Percentiles rank a stretch among this genome's conserved stretches.
These are phyloP conservation scores for Acrodontium crateriforme DNA, from an alignment of 2,329 filamentous ascomycete species.

Conservation along the genomic window DNA sequence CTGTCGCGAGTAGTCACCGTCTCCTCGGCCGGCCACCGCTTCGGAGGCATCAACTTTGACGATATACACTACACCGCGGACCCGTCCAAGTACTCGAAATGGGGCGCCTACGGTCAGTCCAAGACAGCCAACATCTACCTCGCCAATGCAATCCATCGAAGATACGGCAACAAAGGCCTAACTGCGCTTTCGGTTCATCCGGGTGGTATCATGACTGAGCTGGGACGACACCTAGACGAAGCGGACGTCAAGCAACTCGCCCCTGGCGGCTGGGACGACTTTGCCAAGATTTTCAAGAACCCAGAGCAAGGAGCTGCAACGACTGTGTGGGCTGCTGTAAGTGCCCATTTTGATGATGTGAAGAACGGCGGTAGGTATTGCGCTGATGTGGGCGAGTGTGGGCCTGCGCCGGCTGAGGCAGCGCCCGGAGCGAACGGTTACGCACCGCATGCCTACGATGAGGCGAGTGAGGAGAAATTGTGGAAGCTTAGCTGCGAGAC, in stretches of 20 bases:
- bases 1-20: conserved; percentile 36
- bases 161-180: conserved; percentile 31
- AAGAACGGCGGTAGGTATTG: conserved; percentile 35
- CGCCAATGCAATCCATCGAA: conserved; percentile 38
- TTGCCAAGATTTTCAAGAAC: conserved; percentile 3
- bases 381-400: conserved; percentile 26
- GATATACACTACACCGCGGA: not conserved
- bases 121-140: conserved; percentile 41
- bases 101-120: conserved; percentile 31
- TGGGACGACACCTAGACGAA: conserved; percentile 5
- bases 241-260: conserved; percentile 2
- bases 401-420: conserved; percentile 15
- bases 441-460: conserved; percentile 25
- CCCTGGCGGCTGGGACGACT: conserved; percentile 2
- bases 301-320: conserved; percentile 37
- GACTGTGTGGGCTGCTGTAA: conserved; percentile 32
- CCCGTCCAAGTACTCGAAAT: conserved; percentile 7
- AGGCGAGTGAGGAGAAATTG: conserved; percentile 26
- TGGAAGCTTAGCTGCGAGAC: conserved; percentile 28
- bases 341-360: conserved; percentile 22
- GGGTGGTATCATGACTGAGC: conserved; percentile 25
- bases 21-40: conserved; percentile 10
- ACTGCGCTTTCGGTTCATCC: conserved; percentile 35
- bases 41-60: conserved; percentile 10
- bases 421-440: conserved; percentile 18